These are phyloP conservation scores for Trypanosoma grayi DNA, from an alignment of 208 protist species.

Conservation along the genomic window DNA sequence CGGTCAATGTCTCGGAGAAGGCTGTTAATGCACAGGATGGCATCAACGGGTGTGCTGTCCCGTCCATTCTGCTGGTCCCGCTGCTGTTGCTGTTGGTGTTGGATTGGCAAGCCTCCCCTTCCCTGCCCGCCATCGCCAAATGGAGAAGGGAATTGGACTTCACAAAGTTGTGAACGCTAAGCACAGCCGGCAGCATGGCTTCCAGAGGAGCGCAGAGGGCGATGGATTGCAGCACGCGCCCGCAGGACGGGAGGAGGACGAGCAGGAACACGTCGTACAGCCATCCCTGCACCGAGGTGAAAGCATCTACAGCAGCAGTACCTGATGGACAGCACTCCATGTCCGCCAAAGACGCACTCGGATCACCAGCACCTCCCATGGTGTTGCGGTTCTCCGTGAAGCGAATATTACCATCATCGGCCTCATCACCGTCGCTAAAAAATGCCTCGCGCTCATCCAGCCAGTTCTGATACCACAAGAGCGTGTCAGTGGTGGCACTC, in stretches of 20 bases:
- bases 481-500: conserved; percentile 3
- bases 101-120: background rate
- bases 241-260: background rate
- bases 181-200: conserved; percentile 12
- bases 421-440: background rate
- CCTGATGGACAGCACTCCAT: too few relatives aligned
- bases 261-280: background rate
- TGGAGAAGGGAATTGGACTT: background rate
- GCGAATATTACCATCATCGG: background rate
- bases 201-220: conserved; percentile 10
- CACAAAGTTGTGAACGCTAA: conserved; percentile 7
- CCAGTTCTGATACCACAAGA: conserved; percentile 11
- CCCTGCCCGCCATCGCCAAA: background rate
- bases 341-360: too few relatives aligned
- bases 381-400: background rate
- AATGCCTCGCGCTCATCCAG: background rate
- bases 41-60: background rate
- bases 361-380: too few relatives aligned
- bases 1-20: background rate
- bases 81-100: background rate
- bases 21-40: background rate
- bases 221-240: conserved; percentile 12
- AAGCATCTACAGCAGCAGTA: too few relatives aligned
- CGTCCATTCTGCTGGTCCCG: background rate
- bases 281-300: background rate